Percentiles rank a stretch among this genome's conserved stretches.
Conservation (phyloP, 805 yeast species). For the Groenewaldozyma salmanticensis region DNA sequence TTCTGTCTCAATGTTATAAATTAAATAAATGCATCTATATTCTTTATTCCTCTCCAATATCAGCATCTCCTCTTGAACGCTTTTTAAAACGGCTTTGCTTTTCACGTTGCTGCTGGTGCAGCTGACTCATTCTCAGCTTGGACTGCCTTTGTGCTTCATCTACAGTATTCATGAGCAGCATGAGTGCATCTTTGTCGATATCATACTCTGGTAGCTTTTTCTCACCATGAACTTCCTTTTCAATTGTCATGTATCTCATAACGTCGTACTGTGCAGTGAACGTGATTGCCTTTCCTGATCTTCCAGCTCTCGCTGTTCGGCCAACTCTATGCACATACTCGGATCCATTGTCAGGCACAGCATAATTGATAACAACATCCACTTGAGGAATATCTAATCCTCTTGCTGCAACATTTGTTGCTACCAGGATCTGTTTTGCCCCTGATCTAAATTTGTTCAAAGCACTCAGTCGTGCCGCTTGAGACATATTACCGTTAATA, state of each 20-base stretch:
- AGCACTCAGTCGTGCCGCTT: constrained; percentile 80
- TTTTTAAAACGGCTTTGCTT: constrained; percentile 26
- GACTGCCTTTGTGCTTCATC: constrained; percentile 91
- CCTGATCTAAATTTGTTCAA: constrained; percentile 88
- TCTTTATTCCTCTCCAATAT: constrained; percentile 32
- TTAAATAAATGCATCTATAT: too few relatives aligned
- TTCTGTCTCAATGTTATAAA: too few relatives aligned
- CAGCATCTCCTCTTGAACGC: constrained; percentile 37
- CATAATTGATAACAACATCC: constrained; percentile 80
- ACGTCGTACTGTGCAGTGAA: constrained; percentile 91
- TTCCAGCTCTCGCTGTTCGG: constrained; percentile 98
- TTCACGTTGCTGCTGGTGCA: constrained; percentile 40
- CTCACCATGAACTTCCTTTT: constrained; percentile 57
- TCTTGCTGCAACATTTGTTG: constrained; percentile 96
- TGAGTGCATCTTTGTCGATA: constrained; percentile 66
- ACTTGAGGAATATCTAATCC: constrained; percentile 95
- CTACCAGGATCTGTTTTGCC: constrained; percentile 84
- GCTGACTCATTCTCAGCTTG: constrained; percentile 63
- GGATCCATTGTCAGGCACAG: constrained; percentile 91
- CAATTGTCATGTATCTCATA: constrained; percentile 80
- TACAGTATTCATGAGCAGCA: constrained; percentile 73
- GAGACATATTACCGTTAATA: constrained; percentile 94
- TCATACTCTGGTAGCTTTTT: constrained; percentile 78
- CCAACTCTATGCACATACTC: constrained; percentile 96
- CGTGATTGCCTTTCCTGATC: constrained; percentile 74